Conservation (phyloP, 83 land plant genomes). For the Diphasiastrum complanatum region DNA sequence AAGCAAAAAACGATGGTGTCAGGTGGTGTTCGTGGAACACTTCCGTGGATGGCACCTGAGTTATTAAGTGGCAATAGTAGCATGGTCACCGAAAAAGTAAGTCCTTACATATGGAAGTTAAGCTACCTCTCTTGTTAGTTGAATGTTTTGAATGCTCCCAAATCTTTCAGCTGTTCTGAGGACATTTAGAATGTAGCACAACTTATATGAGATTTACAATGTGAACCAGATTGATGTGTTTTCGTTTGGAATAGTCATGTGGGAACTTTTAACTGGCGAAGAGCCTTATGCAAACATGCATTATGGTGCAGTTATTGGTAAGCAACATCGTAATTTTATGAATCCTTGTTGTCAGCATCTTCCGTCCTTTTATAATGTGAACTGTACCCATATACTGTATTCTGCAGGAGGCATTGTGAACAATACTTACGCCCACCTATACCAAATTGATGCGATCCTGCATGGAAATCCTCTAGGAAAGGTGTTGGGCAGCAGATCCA, state of each 20-base stretch:
- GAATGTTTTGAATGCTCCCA: neutral
- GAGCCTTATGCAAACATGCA: constrained; percentile 68
- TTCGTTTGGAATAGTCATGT: constrained; percentile 70
- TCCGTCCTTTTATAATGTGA: neutral
- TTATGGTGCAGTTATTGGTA: constrained; percentile 67
- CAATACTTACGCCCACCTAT: constrained; percentile 61
- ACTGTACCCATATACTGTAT: no score
- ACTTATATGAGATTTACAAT: no score
- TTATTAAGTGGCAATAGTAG: constrained; percentile 60
- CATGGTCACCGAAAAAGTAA: constrained; percentile 70
- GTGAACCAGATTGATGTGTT: constrained; percentile 63
- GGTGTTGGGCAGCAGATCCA: constrained; percentile 68
- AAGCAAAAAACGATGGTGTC: constrained; percentile 63
- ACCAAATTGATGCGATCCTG: constrained; percentile 74
- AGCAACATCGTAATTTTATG: neutral
- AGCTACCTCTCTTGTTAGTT: neutral
- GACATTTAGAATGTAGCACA: neutral
- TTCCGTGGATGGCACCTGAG: constrained; percentile 85
- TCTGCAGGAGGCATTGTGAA: constrained; percentile 63
- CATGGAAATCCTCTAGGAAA: constrained; percentile 71
- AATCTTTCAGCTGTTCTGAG: constrained; percentile 1
- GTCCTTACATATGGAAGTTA: neutral
- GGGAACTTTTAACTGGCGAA: constrained; percentile 61
- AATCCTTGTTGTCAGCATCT: neutral
- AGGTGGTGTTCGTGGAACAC: constrained; percentile 69